Evolutionary conservation across 345 rosid species (phyloP).

Genomic region (Heritiera littoralis): DNA sequence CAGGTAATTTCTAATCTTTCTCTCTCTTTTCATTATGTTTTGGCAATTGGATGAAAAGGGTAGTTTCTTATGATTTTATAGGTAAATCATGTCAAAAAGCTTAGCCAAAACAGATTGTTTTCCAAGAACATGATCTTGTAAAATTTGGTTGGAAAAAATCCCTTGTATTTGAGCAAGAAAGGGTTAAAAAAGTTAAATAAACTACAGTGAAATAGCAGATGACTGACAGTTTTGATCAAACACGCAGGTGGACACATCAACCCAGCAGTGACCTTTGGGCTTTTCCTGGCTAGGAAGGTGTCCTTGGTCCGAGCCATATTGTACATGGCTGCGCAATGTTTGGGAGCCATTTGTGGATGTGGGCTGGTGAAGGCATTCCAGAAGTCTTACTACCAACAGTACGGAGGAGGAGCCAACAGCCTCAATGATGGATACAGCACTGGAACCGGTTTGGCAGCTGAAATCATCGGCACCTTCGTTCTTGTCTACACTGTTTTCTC

Average conservation of each 20-base stretch:
- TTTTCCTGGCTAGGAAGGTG: conserved; percentile 64
- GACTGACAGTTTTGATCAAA: background rate
- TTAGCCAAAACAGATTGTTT: too few relatives aligned
- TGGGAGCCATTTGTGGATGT: conserved; percentile 68
- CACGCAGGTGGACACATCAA: conserved; percentile 70
- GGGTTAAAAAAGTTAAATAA: background rate
- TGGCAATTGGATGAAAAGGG: background rate
- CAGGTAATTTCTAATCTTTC: conserved; percentile 36
- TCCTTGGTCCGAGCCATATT: conserved; percentile 57
- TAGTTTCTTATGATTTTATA: background rate
- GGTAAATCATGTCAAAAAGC: too few relatives aligned
- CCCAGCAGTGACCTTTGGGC: conserved; percentile 72
- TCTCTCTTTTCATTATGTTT: background rate
- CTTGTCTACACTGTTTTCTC: conserved; percentile 73
- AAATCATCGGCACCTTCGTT: conserved; percentile 65
- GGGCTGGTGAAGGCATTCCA: conserved; percentile 63
- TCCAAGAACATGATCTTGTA: background rate
- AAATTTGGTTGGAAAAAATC: too few relatives aligned
- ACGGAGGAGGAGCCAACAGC: conserved; percentile 68
- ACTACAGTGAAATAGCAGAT: background rate
- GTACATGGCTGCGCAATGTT: conserved; percentile 69
- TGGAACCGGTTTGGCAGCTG: conserved; percentile 67
- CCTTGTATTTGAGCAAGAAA: background rate
- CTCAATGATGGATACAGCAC: conserved; percentile 52
- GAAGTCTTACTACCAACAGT: conserved; percentile 44